phyloP scores from a whole-genome alignment of 345 rosid species.

The Lumnitzera littorea region DNA sequence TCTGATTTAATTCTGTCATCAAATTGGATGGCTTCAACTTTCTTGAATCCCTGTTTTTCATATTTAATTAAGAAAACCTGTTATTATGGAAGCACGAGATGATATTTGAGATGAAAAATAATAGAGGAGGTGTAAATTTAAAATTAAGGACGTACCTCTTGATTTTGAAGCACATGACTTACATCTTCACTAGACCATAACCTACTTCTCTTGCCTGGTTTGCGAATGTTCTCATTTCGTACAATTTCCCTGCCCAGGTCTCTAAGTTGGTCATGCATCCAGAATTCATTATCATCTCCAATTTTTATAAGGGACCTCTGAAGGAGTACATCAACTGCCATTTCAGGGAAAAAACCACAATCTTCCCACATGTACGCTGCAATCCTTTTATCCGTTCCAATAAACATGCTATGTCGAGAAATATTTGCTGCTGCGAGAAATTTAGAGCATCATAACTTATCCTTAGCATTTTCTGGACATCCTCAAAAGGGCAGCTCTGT shows the following conservation, averaged over 20 bases:
- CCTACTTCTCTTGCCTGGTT: too few species aligned
- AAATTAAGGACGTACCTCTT: too few species aligned
- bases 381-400: not conserved
- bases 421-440: not conserved
- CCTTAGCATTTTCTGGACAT: not conserved
- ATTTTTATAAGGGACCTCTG: constrained; percentile 1
- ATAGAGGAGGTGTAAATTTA: too few species aligned
- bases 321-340: not conserved
- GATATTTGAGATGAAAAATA: too few species aligned
- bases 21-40: not conserved
- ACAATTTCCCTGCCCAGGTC: not conserved
- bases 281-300: not conserved
- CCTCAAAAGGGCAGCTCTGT: not conserved
- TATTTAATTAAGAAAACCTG: too few species aligned
- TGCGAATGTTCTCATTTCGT: too few species aligned
- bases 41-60: too few species aligned
- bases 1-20: too few species aligned
- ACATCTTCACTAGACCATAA: too few species aligned
- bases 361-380: constrained; percentile 3
- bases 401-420: constrained; percentile 5
- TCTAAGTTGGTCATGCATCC: constrained; percentile 1
- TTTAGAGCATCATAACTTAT: not conserved
- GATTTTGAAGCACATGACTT: too few species aligned
- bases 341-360: not conserved
- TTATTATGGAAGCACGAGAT: too few species aligned